These are phyloP conservation scores for Alloteropsis semialata DNA, from an alignment of 176 grass and related monocot genomes.

Conservation along the genomic window DNA sequence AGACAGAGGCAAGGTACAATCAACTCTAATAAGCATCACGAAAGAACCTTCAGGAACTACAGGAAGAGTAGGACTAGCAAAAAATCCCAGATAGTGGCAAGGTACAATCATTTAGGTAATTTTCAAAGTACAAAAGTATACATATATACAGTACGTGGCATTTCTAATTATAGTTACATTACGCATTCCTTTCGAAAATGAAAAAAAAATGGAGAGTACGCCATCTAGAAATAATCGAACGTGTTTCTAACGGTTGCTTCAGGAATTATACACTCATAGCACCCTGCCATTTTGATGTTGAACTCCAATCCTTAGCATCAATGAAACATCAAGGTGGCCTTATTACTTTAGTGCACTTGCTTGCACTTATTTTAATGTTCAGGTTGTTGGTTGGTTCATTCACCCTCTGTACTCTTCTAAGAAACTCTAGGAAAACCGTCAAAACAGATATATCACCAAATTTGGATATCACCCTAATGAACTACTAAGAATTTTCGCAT, in stretches of 20 bases:
- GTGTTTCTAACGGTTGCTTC: background rate
- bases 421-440: background rate
- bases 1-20: no score
- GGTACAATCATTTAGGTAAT: slow-evolving; percentile 15
- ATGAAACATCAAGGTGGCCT: background rate
- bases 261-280: background rate
- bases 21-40: slow-evolving; percentile 1
- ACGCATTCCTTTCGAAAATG: background rate
- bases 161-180: slow-evolving; percentile 3
- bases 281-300: background rate
- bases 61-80: background rate
- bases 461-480: background rate
- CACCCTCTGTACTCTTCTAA: background rate
- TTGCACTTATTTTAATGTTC: background rate
- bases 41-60: slow-evolving; percentile 20
- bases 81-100: background rate
- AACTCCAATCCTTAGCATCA: background rate
- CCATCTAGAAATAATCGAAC: background rate
- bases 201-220: background rate
- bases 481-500: background rate
- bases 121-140: slow-evolving; percentile 9
- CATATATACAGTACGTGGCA: background rate
- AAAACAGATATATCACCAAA: background rate
- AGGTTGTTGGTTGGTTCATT: background rate
- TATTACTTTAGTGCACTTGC: background rate